Percentiles rank a stretch among this genome's conserved stretches.
These are phyloP conservation scores for Brassica nigra DNA, from an alignment of 345 rosid species.

Conservation along the genomic window DNA sequence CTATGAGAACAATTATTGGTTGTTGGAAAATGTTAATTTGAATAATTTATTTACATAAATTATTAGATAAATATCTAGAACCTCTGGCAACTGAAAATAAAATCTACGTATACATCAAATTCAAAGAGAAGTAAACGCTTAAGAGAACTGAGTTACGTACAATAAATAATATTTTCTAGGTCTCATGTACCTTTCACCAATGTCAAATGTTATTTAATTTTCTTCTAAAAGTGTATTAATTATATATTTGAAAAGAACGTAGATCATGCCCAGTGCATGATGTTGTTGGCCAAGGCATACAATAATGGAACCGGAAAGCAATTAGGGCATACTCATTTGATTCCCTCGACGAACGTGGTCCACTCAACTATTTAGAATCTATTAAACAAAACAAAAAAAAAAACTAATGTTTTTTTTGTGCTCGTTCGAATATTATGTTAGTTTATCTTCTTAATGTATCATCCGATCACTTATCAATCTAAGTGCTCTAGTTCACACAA, in stretches of 20 bases:
- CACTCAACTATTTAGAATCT: slow-evolving; percentile 11
- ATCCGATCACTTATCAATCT: neutral
- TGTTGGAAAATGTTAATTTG: neutral
- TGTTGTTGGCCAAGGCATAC: slow-evolving; percentile 24
- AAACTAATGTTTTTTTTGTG: neutral
- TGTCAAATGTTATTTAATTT: neutral
- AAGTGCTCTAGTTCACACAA: neutral
- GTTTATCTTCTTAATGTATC: neutral
- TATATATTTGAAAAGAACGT: slow-evolving; percentile 11
- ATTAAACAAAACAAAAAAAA: neutral
- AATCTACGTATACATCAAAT: neutral
- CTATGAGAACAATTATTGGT: neutral
- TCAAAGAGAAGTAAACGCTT: neutral
- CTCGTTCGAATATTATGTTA: neutral
- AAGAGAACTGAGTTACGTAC: neutral
- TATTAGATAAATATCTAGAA: neutral
- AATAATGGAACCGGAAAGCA: slow-evolving; percentile 28
- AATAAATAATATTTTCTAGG: neutral
- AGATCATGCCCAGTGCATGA: slow-evolving; percentile 22
- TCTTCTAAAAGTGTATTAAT: neutral
- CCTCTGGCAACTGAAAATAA: neutral
- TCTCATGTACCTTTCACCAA: neutral
- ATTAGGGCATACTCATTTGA: slow-evolving; percentile 25
- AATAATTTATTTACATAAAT: neutral
- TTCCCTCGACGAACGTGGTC: slow-evolving; percentile 27